phyloP scores from a whole-genome alignment of 2,329 filamentous ascomycete genomes.

The Venturia aucupariae region DNA sequence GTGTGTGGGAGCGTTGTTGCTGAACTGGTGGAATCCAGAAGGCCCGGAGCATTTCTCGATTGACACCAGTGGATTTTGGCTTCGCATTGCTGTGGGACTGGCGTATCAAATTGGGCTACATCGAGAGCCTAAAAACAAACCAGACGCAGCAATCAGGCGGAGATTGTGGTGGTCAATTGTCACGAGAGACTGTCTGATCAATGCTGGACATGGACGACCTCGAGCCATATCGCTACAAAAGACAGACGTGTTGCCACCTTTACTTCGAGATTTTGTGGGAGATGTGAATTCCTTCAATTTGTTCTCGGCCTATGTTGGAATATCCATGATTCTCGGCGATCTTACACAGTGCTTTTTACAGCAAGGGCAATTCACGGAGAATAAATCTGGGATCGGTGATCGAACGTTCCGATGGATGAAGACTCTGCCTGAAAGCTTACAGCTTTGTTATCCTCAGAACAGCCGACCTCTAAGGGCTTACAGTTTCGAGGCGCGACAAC shows the following conservation, averaged over 20 bases:
- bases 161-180: slow-evolving; percentile 37
- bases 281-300: slow-evolving; percentile 24
- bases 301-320: slow-evolving; percentile 31
- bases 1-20: slow-evolving; percentile 29
- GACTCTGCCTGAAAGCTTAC: slow-evolving; percentile 25
- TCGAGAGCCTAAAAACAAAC: slow-evolving; percentile 28
- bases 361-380: slow-evolving; percentile 24
- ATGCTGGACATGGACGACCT: slow-evolving; percentile 32
- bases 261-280: slow-evolving; percentile 28
- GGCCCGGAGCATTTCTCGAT: slow-evolving; percentile 33
- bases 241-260: slow-evolving; percentile 31
- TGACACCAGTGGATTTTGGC: slow-evolving; percentile 37
- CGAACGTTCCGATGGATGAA: slow-evolving; percentile 33
- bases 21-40: slow-evolving; percentile 37
- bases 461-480: slow-evolving; percentile 22
- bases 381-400: slow-evolving; percentile 28
- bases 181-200: slow-evolving; percentile 32
- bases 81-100: slow-evolving; percentile 33
- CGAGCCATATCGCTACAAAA: slow-evolving; percentile 32
- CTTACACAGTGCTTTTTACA: slow-evolving; percentile 32
- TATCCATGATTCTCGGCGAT: slow-evolving; percentile 32
- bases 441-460: slow-evolving; percentile 21
- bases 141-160: slow-evolving; percentile 28
- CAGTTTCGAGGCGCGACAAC: slow-evolving; percentile 29
- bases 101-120: slow-evolving; percentile 38